phyloP scores from a whole-genome alignment of 352 stramenopile genomes.

The Phytophthora litchii region DNA sequence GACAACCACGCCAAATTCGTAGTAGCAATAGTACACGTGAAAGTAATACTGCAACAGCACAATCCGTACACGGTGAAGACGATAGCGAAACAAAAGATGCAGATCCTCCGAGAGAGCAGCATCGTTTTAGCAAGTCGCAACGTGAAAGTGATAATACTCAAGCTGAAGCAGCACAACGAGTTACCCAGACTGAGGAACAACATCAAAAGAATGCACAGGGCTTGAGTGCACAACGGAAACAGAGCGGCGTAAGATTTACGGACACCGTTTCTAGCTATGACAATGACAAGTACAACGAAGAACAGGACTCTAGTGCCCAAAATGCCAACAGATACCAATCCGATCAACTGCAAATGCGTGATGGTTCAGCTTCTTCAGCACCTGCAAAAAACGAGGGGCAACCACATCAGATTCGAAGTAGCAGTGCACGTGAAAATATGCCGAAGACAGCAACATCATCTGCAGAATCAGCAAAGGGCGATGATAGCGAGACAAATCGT shows the following conservation, averaged over 20 bases:
- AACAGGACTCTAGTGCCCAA: background rate
- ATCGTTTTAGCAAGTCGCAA: background rate
- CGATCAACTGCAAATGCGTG: background rate
- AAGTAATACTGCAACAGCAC: background rate
- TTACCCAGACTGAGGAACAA: background rate
- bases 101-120: background rate
- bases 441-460: background rate
- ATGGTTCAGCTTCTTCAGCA: background rate
- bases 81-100: background rate
- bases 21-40: background rate
- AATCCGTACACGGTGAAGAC: background rate
- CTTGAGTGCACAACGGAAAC: conserved; percentile 2
- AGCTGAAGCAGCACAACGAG: background rate
- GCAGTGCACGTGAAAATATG: background rate
- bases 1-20: background rate
- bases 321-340: background rate
- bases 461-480: background rate
- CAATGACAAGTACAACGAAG: background rate
- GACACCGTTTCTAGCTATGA: background rate
- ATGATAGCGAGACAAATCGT: background rate
- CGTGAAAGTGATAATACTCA: background rate
- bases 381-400: background rate
- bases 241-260: conserved; percentile 19
- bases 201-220: background rate
- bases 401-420: background rate